These are phyloP conservation scores for Phaffia rhodozyma DNA, from an alignment of 1,284 basidiomycete species.

Conservation along the genomic window DNA sequence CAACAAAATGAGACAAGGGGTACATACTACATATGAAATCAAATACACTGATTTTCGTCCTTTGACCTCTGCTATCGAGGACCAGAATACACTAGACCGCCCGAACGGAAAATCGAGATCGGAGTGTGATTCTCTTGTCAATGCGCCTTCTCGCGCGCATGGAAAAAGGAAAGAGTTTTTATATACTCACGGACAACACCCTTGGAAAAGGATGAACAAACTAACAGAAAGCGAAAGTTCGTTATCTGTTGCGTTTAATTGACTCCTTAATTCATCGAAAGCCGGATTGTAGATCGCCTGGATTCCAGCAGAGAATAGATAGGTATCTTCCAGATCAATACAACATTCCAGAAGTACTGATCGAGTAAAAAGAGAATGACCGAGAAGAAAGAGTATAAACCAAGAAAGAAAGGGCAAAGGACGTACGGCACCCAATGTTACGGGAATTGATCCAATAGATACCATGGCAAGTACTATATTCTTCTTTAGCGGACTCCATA, in stretches of 20 bases:
- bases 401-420: slow-evolving; percentile 37
- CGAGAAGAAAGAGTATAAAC: not conserved
- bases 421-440: slow-evolving; percentile 49
- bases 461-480: slow-evolving; percentile 46
- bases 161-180: not conserved
- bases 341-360: not conserved
- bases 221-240: slow-evolving; percentile 63
- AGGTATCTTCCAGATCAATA: not conserved
- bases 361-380: not conserved
- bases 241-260: slow-evolving; percentile 52
- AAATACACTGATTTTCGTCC: slow-evolving; percentile 42
- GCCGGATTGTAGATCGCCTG: slow-evolving; percentile 30
- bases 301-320: not conserved
- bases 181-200: slow-evolving; percentile 41
- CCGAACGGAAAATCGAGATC: not conserved
- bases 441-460: slow-evolving; percentile 51
- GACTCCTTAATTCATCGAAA: slow-evolving; percentile 51
- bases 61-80: slow-evolving; percentile 59
- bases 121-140: not conserved
- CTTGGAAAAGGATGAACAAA: slow-evolving; percentile 68
- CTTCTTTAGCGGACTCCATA: slow-evolving; percentile 59
- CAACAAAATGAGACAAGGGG: not conserved
- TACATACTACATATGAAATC: slow-evolving; percentile 11
- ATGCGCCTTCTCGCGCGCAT: not conserved
- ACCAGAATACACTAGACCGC: slow-evolving; percentile 46